Percentiles rank a stretch among this genome's conserved stretches.
phyloP scores from a whole-genome alignment of 345 rosid species.

The Heritiera fomes region DNA sequence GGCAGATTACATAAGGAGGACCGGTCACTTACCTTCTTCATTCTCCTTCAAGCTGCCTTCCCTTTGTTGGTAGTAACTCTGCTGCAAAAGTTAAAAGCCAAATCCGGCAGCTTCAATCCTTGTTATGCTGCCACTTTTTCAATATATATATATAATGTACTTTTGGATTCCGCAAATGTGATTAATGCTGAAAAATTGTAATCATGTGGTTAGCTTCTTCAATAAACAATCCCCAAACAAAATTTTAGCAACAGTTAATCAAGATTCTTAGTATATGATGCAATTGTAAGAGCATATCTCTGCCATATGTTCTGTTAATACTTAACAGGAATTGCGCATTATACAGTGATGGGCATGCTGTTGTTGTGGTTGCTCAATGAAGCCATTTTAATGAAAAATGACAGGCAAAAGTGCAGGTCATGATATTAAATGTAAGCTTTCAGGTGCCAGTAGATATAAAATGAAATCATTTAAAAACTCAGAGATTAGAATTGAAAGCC shows the following conservation, averaged over 20 bases:
- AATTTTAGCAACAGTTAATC: too few species aligned
- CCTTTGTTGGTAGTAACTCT: slow-evolving; percentile 61
- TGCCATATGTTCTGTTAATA: not conserved
- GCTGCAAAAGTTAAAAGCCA: slow-evolving; percentile 14
- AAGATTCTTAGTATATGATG: not conserved
- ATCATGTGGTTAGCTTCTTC: not conserved
- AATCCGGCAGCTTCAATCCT: not conserved
- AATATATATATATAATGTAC: slow-evolving; percentile 6
- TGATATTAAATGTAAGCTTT: not conserved
- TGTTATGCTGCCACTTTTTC: not conserved
- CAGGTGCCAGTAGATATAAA: not conserved
- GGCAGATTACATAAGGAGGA: slow-evolving; percentile 84
- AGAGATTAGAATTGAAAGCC: not conserved
- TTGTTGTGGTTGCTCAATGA: not conserved
- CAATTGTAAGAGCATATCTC: not conserved
- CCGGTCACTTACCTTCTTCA: slow-evolving; percentile 76
- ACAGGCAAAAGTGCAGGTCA: not conserved
- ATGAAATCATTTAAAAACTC: not conserved
- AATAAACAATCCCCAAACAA: not conserved
- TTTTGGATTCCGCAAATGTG: slow-evolving; percentile 6
- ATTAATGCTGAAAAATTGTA: not conserved
- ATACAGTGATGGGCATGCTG: not conserved
- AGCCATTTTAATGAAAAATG: not conserved
- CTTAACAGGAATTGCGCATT: not conserved
- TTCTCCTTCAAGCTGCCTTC: slow-evolving; percentile 75